Evolutionary conservation across 352 stramenopile genomes (phyloP).

Genomic region (Globisporangium takayamanum): DNA sequence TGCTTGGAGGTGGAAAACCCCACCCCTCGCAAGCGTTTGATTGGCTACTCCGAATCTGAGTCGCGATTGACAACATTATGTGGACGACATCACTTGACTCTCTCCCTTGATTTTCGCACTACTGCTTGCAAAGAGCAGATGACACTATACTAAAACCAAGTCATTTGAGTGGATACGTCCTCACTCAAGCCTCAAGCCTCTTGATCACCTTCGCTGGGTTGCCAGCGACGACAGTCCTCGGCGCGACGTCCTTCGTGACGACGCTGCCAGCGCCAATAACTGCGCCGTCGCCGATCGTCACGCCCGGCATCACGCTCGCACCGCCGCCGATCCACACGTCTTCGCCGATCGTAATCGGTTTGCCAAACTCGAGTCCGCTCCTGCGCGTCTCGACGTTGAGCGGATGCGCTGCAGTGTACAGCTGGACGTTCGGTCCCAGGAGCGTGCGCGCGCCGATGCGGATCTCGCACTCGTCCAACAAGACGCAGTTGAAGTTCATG

Average conservation of each 20-base stretch:
- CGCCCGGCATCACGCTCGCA: slow-evolving; percentile 53
- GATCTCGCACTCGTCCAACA: slow-evolving; percentile 76
- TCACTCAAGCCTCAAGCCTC: not conserved
- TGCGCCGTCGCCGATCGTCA: slow-evolving; percentile 51
- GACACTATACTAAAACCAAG: too few species aligned
- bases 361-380: slow-evolving; percentile 40
- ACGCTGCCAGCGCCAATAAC: slow-evolving; percentile 74
- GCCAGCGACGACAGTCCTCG: slow-evolving; percentile 52
- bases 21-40: too few species aligned
- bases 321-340: slow-evolving; percentile 82
- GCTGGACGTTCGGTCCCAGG: slow-evolving; percentile 63
- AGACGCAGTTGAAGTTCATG: slow-evolving; percentile 85
- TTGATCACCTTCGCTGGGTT: slow-evolving; percentile 78
- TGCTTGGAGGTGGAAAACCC: too few species aligned
- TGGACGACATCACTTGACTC: too few species aligned
- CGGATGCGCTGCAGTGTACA: slow-evolving; percentile 78
- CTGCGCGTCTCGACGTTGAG: slow-evolving; percentile 36
- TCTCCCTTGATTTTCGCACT: too few species aligned
- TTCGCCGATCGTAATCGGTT: slow-evolving; percentile 71
- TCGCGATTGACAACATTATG: too few species aligned
- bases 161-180: too few species aligned
- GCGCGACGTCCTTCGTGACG: slow-evolving; percentile 70
- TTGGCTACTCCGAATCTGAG: too few species aligned
- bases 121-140: too few species aligned
- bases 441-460: slow-evolving; percentile 67